Conservation (phyloP, 1,284 basidiomycete genomes). For the Chondrostereum purpureum region DNA sequence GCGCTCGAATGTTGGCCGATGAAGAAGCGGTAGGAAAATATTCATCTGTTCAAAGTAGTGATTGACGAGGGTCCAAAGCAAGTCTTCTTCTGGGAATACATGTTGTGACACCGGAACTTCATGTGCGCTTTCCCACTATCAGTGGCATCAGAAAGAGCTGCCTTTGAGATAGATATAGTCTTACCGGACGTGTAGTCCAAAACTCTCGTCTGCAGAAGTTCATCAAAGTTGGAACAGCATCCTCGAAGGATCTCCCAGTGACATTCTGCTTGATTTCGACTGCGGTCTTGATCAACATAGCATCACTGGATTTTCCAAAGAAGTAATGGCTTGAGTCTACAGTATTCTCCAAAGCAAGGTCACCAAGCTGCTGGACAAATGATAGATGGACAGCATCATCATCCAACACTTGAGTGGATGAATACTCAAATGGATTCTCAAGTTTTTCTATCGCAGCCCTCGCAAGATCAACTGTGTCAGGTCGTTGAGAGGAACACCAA, state of each 20-base stretch:
- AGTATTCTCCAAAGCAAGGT: too few species aligned
- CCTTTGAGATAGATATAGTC: not conserved
- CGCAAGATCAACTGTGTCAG: too few species aligned
- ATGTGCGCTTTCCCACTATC: slow-evolving; percentile 1
- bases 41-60: slow-evolving; percentile 52
- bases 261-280: slow-evolving; percentile 9
- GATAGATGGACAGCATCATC: too few species aligned
- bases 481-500: too few species aligned
- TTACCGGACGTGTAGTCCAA: slow-evolving; percentile 1
- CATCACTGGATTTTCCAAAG: slow-evolving; percentile 10
- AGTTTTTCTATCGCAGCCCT: too few species aligned
- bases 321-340: too few species aligned
- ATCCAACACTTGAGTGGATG: too few species aligned
- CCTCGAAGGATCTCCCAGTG: not conserved
- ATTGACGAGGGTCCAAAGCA: slow-evolving; percentile 46
- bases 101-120: not conserved
- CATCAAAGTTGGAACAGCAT: not conserved
- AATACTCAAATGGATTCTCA: too few species aligned
- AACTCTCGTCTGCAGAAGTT: not conserved
- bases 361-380: too few species aligned
- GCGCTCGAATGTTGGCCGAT: slow-evolving; percentile 52
- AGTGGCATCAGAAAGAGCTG: not conserved
- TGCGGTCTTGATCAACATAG: slow-evolving; percentile 10
- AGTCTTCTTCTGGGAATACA: slow-evolving; percentile 42
- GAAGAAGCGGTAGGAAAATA: slow-evolving; percentile 49